These are phyloP conservation scores for Phaseolus coccineus DNA, from an alignment of 331 rosid genomes.

Conservation along the genomic window DNA sequence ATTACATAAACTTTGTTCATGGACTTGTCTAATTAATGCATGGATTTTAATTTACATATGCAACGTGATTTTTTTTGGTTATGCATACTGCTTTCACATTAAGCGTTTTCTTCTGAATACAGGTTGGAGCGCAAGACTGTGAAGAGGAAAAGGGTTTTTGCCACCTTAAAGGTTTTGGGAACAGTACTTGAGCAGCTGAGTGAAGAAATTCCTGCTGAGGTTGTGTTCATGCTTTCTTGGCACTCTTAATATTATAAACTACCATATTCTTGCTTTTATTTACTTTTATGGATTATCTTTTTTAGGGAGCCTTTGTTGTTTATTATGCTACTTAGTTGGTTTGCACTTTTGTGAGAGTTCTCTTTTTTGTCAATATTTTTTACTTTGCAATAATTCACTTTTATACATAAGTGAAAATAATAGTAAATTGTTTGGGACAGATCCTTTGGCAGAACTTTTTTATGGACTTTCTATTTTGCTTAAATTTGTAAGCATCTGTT, in stretches of 20 bases:
- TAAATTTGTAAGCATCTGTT: not conserved
- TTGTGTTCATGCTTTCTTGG: slow-evolving; percentile 43
- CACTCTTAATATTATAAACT: slow-evolving; percentile 14
- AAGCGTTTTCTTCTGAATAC: slow-evolving; percentile 44
- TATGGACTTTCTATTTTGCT: not conserved
- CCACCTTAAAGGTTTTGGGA: slow-evolving; percentile 84
- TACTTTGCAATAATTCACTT: not conserved
- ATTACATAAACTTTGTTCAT: not conserved
- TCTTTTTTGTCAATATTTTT: not conserved
- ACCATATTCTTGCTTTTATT: slow-evolving; percentile 14
- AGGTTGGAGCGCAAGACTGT: slow-evolving; percentile 91
- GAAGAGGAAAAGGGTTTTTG: slow-evolving; percentile 87
- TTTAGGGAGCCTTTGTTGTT: slow-evolving; percentile 7
- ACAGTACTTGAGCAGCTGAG: slow-evolving; percentile 81
- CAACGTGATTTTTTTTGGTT: slow-evolving; percentile 8
- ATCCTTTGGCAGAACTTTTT: not conserved
- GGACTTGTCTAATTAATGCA: not conserved
- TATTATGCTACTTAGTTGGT: not conserved
- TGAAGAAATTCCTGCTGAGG: slow-evolving; percentile 92
- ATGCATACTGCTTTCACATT: slow-evolving; percentile 1
- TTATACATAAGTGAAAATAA: slow-evolving; percentile 8
- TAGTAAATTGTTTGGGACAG: not conserved
- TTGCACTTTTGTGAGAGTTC: slow-evolving; percentile 16
- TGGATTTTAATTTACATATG: slow-evolving; percentile 15
- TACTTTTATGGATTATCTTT: not conserved